Conservation (phyloP, 805 yeast genomes). For the Candida stauntonica region DNA sequence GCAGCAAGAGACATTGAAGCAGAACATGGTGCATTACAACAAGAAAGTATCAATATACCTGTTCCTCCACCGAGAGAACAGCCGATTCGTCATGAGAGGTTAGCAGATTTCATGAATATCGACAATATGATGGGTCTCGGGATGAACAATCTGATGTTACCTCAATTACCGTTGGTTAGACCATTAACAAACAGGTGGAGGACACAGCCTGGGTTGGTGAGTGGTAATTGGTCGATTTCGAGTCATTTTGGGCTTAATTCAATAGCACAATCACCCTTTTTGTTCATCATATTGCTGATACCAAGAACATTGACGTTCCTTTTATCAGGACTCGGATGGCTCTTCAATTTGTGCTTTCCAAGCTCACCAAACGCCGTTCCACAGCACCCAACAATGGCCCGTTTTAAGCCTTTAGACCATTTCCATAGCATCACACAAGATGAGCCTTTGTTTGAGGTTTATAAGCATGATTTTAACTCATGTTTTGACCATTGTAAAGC, state of each 20-base stretch:
- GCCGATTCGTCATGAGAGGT: too few relatives aligned
- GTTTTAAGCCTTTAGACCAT: slow-evolving; percentile 14
- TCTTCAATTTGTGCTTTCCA: slow-evolving; percentile 35
- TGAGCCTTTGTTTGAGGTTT: slow-evolving; percentile 8
- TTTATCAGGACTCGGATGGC: slow-evolving; percentile 34
- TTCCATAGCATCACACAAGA: slow-evolving; percentile 18
- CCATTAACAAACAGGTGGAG: slow-evolving; percentile 30
- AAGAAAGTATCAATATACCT: too few relatives aligned
- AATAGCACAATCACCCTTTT: slow-evolving; percentile 32
- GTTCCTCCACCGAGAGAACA: too few relatives aligned
- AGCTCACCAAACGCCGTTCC: slow-evolving; percentile 32
- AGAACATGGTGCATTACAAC: too few relatives aligned
- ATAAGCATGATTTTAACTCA: slow-evolving; percentile 21
- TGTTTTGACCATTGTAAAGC: slow-evolving; percentile 17
- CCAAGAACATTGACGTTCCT: slow-evolving; percentile 48
- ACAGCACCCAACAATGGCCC: slow-evolving; percentile 21
- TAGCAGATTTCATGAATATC: slow-evolving; percentile 4
- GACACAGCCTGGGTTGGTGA: slow-evolving; percentile 11
- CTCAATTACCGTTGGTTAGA: slow-evolving; percentile 30
- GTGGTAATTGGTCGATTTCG: background rate
- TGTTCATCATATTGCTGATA: slow-evolving; percentile 49
- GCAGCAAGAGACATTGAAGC: slow-evolving; percentile 7
- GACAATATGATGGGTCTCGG: background rate
- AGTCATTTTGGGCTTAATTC: slow-evolving; percentile 14
- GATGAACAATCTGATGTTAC: too few relatives aligned